Percentiles rank a stretch among this genome's conserved stretches.
These are phyloP conservation scores for Setomelanomma holmii DNA, from an alignment of 2,329 filamentous ascomycete species.

Conservation along the genomic window DNA sequence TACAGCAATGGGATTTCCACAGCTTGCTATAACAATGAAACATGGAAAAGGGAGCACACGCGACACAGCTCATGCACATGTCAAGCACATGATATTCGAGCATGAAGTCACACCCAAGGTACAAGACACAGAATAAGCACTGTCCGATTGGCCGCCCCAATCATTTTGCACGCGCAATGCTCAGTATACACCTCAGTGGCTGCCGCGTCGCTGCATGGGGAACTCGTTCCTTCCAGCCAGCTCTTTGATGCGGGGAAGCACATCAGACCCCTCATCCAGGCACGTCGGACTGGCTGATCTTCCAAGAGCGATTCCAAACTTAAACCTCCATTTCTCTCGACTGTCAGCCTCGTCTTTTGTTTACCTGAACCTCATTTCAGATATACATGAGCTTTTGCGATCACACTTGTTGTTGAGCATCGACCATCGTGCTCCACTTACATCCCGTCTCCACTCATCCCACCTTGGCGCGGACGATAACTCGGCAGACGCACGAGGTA, in stretches of 20 bases:
- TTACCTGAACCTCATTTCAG: background rate
- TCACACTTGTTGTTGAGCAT: background rate
- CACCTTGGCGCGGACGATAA: conserved; percentile 9
- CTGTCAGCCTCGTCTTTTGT: conserved; percentile 15
- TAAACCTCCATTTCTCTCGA: conserved; percentile 17
- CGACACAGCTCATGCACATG: conserved; percentile 6
- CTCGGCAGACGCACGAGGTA: conserved; percentile 16
- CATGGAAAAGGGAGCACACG: conserved; percentile 1
- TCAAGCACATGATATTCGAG: background rate
- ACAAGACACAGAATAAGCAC: conserved; percentile 10
- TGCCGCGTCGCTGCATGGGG: conserved; percentile 5
- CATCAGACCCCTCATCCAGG: conserved; percentile 31
- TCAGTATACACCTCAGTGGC: conserved; percentile 19
- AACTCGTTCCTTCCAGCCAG: conserved; percentile 14
- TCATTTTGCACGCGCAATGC: conserved; percentile 3
- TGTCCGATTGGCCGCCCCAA: conserved; percentile 23
- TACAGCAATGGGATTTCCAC: too few relatives aligned
- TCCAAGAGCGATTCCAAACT: background rate
- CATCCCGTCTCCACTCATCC: background rate
- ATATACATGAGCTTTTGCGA: conserved; percentile 6
- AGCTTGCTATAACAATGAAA: too few relatives aligned
- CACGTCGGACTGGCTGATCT: conserved; percentile 20
- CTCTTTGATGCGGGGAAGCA: conserved; percentile 32
- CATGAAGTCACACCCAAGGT: conserved; percentile 4
- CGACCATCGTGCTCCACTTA: conserved; percentile 5